These are phyloP conservation scores for Lavandula angustifolia DNA, from an alignment of 257 asterid genomes.

Conservation along the genomic window DNA sequence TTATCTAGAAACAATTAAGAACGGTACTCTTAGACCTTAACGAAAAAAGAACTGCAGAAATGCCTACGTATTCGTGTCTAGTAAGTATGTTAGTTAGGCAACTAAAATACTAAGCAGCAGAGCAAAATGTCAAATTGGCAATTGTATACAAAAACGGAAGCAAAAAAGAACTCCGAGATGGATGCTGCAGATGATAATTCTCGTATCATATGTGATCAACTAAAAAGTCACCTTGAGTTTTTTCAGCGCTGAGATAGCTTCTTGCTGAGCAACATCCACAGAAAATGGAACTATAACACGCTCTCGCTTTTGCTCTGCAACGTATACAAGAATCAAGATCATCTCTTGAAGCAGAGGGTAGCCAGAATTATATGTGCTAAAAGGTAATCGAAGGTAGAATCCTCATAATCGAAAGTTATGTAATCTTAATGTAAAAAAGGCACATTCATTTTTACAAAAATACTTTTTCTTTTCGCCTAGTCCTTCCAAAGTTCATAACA, in stretches of 20 bases:
- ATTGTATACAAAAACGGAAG: background rate
- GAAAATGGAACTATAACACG: constrained; percentile 57
- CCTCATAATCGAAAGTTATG: background rate
- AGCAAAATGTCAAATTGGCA: background rate
- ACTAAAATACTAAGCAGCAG: background rate
- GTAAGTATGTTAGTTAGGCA: background rate
- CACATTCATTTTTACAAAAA: background rate
- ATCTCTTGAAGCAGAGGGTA: constrained; percentile 37
- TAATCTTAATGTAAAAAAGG: constrained; percentile 7
- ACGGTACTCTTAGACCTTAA: background rate
- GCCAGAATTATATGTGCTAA: constrained; percentile 15
- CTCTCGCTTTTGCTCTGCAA: constrained; percentile 42
- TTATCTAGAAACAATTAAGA: background rate
- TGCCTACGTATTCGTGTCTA: background rate
- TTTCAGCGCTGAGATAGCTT: constrained; percentile 67
- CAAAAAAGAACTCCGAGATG: background rate
- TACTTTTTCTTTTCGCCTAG: background rate
- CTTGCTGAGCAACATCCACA: constrained; percentile 81
- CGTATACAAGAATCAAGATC: constrained; percentile 12
- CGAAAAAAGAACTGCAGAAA: background rate
- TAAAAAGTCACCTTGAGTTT: constrained; percentile 71
- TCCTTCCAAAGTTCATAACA: constrained; percentile 21
- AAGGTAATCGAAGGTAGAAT: constrained; percentile 5
- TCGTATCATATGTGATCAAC: constrained; percentile 22
- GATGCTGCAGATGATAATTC: background rate